A percentile compares a stretch with the other conserved stretches of the same genome.
These are phyloP conservation scores for Salix caprea DNA, from an alignment of 345 rosid species.

Conservation along the genomic window DNA sequence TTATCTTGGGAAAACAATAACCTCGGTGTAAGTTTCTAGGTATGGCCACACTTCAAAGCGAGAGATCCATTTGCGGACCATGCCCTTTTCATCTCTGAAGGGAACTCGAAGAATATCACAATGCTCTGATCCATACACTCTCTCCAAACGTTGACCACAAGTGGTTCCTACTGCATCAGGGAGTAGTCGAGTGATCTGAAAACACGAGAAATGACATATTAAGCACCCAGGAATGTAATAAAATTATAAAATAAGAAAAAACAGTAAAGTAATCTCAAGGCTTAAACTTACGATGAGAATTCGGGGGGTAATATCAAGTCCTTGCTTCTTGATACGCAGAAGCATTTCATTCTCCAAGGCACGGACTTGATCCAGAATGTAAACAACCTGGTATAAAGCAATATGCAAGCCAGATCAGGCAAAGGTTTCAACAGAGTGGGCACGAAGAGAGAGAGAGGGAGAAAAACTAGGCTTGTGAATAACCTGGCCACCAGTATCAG, in stretches of 20 bases:
- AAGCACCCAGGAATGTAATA: slow-evolving; percentile 9
- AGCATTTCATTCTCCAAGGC: slow-evolving; percentile 92
- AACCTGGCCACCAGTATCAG: slow-evolving; percentile 98
- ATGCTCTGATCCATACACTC: slow-evolving; percentile 65
- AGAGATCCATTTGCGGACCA: slow-evolving; percentile 85
- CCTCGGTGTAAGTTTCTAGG: slow-evolving; percentile 86
- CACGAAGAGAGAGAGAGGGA: background rate
- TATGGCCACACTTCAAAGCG: slow-evolving; percentile 98
- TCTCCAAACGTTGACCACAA: slow-evolving; percentile 88
- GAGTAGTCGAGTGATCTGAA: slow-evolving; percentile 76
- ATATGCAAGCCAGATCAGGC: background rate
- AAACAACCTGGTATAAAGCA: slow-evolving; percentile 55
- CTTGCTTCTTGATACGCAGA: slow-evolving; percentile 81
- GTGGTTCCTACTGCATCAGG: slow-evolving; percentile 95
- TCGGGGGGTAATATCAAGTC: slow-evolving; percentile 77
- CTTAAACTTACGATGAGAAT: slow-evolving; percentile 64
- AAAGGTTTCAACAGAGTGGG: background rate
- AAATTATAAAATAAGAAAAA: background rate
- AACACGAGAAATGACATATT: background rate
- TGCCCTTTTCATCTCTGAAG: slow-evolving; percentile 72
- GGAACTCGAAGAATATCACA: slow-evolving; percentile 89
- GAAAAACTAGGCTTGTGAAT: background rate
- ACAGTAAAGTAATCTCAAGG: background rate
- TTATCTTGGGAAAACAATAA: slow-evolving; percentile 3
- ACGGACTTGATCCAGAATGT: slow-evolving; percentile 96